These are phyloP conservation scores for Colletotrichum eleusines DNA, from an alignment of 2,329 filamentous ascomycete genomes.

Conservation along the genomic window DNA sequence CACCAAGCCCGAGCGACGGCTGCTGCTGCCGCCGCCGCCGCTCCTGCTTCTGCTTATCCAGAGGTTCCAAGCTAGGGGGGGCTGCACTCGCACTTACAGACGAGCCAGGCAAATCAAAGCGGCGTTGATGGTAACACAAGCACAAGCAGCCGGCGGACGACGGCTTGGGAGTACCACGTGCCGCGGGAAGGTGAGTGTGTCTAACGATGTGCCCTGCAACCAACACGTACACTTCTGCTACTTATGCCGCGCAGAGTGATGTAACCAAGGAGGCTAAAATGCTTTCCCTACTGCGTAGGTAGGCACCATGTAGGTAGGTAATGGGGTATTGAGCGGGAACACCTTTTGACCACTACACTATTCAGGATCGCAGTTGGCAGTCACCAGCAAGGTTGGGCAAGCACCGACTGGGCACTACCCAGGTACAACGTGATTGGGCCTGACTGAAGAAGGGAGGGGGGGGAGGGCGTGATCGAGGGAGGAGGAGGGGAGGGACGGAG, in stretches of 20 bases:
- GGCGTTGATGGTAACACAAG: not conserved
- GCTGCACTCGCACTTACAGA: not conserved
- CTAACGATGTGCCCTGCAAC: not conserved
- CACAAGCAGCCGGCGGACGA: not conserved
- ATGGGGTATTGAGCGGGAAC: slow-evolving; percentile 5
- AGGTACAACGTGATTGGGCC: slow-evolving; percentile 28
- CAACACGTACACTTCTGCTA: not conserved
- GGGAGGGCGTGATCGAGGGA: not conserved
- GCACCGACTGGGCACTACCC: slow-evolving; percentile 16
- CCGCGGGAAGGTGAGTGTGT: not conserved
- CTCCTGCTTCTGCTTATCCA: not conserved
- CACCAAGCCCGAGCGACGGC: not conserved
- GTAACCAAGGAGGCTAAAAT: slow-evolving; percentile 25
- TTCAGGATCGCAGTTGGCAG: slow-evolving; percentile 15
- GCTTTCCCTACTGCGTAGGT: not conserved
- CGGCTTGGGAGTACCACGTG: not conserved
- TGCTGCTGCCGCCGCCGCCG: not conserved
- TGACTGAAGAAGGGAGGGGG: slow-evolving; percentile 15
- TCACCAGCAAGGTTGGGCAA: slow-evolving; percentile 21
- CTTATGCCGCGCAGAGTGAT: slow-evolving; percentile 22
- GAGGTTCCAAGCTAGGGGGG: no score
- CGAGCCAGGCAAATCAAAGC: not conserved
- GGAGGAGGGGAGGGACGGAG: not conserved
- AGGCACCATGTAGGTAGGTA: no score
- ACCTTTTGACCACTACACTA: not conserved